Percentiles rank a stretch among this genome's conserved stretches.
These are phyloP conservation scores for Auricularia sp. DNA, from an alignment of 768 basidiomycete genomes.

Conservation along the genomic window DNA sequence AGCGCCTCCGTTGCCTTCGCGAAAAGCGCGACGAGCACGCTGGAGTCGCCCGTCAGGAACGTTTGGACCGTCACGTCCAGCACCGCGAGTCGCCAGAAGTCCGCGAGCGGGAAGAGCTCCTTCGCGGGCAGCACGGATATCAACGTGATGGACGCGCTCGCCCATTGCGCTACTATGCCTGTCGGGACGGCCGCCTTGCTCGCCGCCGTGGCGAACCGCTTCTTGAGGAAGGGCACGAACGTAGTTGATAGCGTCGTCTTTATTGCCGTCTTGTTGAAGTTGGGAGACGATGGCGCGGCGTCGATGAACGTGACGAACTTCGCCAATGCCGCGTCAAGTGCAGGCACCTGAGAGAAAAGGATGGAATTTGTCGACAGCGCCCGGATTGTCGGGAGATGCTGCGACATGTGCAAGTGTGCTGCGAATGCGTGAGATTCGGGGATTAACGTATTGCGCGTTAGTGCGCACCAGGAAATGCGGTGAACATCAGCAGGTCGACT, in stretches of 20 bases:
- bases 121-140: slow-evolving; percentile 35
- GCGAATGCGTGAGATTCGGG: slow-evolving; percentile 1
- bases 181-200: slow-evolving; percentile 19
- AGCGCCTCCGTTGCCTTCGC: slow-evolving; percentile 30
- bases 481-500: slow-evolving; percentile 61
- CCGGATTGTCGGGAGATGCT: slow-evolving; percentile 50
- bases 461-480: slow-evolving; percentile 69
- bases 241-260: slow-evolving; percentile 38
- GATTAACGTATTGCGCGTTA: neutral
- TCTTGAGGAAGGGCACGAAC: slow-evolving; percentile 57
- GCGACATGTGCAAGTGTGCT: slow-evolving; percentile 68
- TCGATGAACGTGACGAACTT: slow-evolving; percentile 62
- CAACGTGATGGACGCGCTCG: slow-evolving; percentile 35
- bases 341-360: slow-evolving; percentile 61
- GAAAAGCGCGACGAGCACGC: slow-evolving; percentile 31
- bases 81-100: slow-evolving; percentile 72
- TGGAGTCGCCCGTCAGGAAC: slow-evolving; percentile 31
- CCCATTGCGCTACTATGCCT: slow-evolving; percentile 34
- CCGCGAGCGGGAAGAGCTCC: slow-evolving; percentile 69
- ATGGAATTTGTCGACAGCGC: slow-evolving; percentile 64
- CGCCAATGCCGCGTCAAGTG: slow-evolving; percentile 47
- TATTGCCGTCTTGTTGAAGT: slow-evolving; percentile 24
- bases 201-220: slow-evolving; percentile 32
- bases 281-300: slow-evolving; percentile 20
- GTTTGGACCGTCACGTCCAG: slow-evolving; percentile 48